Conservation (phyloP, 805 yeast genomes). For the Metschnikowia chrysomelidarum region DNA sequence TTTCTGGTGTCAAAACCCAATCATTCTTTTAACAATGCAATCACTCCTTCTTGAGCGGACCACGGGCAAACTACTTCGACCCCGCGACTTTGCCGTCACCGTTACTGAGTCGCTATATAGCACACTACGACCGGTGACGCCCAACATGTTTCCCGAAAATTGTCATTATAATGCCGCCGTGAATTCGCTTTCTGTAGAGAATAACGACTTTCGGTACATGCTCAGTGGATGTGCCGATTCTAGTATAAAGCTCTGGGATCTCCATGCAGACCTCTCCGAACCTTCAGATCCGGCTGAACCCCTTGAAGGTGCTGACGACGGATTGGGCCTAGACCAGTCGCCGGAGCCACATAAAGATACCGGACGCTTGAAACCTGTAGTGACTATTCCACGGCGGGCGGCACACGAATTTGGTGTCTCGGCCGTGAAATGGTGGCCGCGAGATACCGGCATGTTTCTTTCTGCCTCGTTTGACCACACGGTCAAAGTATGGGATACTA, state of each 20-base stretch:
- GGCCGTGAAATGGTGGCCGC: conserved; percentile 81
- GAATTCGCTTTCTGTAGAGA: conserved; percentile 59
- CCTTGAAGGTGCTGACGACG: too few species aligned
- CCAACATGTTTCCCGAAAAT: conserved; percentile 37
- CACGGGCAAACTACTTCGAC: conserved; percentile 26
- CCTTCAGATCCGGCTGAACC: too few species aligned
- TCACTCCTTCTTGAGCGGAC: conserved; percentile 35
- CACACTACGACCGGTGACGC: conserved; percentile 24
- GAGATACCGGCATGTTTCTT: conserved; percentile 81
- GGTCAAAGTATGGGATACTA: conserved; percentile 80
- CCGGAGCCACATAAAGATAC: neutral
- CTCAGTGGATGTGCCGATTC: conserved; percentile 77
- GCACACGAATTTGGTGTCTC: conserved; percentile 75
- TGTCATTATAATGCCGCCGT: conserved; percentile 53
- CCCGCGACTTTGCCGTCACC: conserved; percentile 34
- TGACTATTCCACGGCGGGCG: conserved; percentile 36
- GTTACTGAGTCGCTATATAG: conserved; percentile 38
- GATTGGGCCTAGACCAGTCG: too few species aligned
- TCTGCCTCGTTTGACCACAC: conserved; percentile 78
- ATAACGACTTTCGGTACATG: conserved; percentile 42
- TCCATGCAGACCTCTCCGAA: conserved; percentile 27
- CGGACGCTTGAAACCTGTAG: conserved; percentile 20
- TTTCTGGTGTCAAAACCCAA: neutral
- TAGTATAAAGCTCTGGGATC: conserved; percentile 65
- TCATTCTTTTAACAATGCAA: conserved; percentile 29